Percentiles rank a stretch among this genome's conserved stretches.
phyloP scores from a whole-genome alignment of 2,329 filamentous ascomycete species.

The Aspergillus arachidicola region DNA sequence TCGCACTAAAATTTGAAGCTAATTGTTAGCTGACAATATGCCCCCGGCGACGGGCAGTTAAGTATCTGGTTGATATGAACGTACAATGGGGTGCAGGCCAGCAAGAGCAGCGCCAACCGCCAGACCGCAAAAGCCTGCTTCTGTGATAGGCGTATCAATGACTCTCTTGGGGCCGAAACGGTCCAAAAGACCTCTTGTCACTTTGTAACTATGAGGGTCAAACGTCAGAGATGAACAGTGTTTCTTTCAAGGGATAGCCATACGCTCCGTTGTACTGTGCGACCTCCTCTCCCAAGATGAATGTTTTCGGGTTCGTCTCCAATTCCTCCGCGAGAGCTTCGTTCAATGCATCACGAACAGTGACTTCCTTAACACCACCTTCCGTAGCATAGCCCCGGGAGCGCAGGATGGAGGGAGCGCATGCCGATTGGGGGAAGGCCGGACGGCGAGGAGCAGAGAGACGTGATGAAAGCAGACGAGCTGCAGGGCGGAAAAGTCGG shows the following conservation, averaged over 20 bases:
- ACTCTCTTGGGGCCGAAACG: slow-evolving; percentile 96
- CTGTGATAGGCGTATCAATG: slow-evolving; percentile 98
- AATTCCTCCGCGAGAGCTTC: slow-evolving; percentile 98
- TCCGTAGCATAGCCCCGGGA: slow-evolving; percentile 60
- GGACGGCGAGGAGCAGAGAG: slow-evolving; percentile 56
- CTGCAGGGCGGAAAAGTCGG: slow-evolving; percentile 66
- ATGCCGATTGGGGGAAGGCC: slow-evolving; percentile 54
- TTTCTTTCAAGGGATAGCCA: slow-evolving; percentile 33
- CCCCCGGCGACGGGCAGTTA: not conserved
- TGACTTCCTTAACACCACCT: slow-evolving; percentile 81
- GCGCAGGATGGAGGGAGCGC: slow-evolving; percentile 51
- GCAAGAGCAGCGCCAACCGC: slow-evolving; percentile 93
- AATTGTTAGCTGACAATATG: not conserved
- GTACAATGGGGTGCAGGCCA: slow-evolving; percentile 88
- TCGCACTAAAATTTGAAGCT: slow-evolving; percentile 67
- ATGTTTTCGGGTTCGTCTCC: slow-evolving; percentile 91
- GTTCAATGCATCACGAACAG: slow-evolving; percentile 95
- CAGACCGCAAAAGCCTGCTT: slow-evolving; percentile 91
- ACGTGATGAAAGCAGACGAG: slow-evolving; percentile 62
- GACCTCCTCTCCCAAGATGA: slow-evolving; percentile 95
- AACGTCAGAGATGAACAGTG: not conserved
- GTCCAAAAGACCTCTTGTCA: slow-evolving; percentile 96
- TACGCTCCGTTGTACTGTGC: slow-evolving; percentile 98
- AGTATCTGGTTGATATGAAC: slow-evolving; percentile 42
- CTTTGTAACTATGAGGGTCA: slow-evolving; percentile 73